Conservation (phyloP, 441 rosid species). For the Macaranga tanarius region DNA sequence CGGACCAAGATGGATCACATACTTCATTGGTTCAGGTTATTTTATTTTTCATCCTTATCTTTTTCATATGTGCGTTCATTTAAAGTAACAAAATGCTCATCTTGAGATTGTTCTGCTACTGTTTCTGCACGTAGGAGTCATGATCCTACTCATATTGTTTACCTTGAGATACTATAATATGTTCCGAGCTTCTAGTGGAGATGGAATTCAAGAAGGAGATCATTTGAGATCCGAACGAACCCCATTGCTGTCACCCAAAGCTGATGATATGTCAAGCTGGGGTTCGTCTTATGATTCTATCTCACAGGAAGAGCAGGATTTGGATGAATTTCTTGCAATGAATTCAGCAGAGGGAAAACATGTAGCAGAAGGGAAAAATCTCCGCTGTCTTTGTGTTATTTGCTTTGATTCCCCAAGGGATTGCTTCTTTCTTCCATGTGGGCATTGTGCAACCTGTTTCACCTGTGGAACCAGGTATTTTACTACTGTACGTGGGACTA, state of each 20-base stretch:
- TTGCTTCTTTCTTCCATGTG: slow-evolving; percentile 69
- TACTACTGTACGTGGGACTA: too few relatives aligned
- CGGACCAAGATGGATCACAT: slow-evolving; percentile 56
- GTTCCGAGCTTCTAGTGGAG: slow-evolving; percentile 20
- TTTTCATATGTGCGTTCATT: not conserved
- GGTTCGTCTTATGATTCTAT: slow-evolving; percentile 51
- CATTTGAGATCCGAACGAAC: slow-evolving; percentile 28
- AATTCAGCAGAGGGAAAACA: slow-evolving; percentile 27
- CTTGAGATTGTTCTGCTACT: slow-evolving; percentile 8
- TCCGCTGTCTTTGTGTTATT: slow-evolving; percentile 31
- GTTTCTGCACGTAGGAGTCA: slow-evolving; percentile 34
- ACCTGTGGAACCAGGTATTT: slow-evolving; percentile 54
- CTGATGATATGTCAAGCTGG: slow-evolving; percentile 47
- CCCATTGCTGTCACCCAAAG: slow-evolving; percentile 46
- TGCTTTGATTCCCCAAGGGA: slow-evolving; percentile 53
- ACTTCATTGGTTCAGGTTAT: slow-evolving; percentile 48
- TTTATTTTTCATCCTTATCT: slow-evolving; percentile 11
- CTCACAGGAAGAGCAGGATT: slow-evolving; percentile 43
- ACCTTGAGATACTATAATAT: slow-evolving; percentile 30
- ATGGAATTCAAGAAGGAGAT: slow-evolving; percentile 17
- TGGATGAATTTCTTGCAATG: slow-evolving; percentile 29
- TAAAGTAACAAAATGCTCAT: not conserved
- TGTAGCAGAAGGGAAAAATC: slow-evolving; percentile 35
- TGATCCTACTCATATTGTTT: slow-evolving; percentile 39
- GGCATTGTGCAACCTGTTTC: slow-evolving; percentile 57